These are phyloP conservation scores for Camellia sinensis DNA, from an alignment of 148 eudicot species.

Conservation along the genomic window DNA sequence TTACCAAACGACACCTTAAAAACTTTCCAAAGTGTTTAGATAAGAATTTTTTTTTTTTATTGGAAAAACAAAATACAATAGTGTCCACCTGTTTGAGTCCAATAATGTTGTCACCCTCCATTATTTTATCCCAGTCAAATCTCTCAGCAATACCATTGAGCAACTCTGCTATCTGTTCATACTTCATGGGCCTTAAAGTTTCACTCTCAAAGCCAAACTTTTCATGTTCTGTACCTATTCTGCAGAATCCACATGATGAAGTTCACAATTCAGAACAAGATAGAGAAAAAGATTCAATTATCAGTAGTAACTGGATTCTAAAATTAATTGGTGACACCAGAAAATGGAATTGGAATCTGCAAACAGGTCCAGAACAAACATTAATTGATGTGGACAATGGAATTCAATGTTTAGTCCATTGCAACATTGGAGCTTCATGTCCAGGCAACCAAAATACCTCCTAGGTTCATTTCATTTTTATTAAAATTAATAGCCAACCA, in stretches of 20 bases:
- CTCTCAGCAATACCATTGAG: slow-evolving; percentile 89
- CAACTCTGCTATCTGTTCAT: slow-evolving; percentile 89
- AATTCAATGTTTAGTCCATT: neutral
- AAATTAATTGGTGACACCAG: neutral
- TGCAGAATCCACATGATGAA: slow-evolving; percentile 30
- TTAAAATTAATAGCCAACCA: too few relatives aligned
- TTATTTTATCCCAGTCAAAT: slow-evolving; percentile 93
- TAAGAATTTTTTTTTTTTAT: neutral
- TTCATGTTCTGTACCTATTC: slow-evolving; percentile 99
- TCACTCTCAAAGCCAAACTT: slow-evolving; percentile 91
- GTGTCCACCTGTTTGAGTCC: slow-evolving; percentile 86
- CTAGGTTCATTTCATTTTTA: neutral
- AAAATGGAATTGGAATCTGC: neutral
- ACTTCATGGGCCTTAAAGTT: slow-evolving; percentile 79
- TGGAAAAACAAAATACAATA: neutral
- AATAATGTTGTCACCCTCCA: slow-evolving; percentile 95
- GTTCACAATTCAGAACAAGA: neutral
- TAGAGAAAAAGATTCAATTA: neutral
- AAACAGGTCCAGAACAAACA: neutral
- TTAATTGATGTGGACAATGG: neutral
- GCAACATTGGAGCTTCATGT: neutral
- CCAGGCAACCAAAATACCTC: neutral
- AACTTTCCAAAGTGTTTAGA: neutral
- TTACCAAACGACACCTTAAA: too few relatives aligned
- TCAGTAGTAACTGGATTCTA: neutral